Evolutionary conservation across 2,329 filamentous ascomycete species (phyloP).

Genomic region (Colletotrichum melonis): DNA sequence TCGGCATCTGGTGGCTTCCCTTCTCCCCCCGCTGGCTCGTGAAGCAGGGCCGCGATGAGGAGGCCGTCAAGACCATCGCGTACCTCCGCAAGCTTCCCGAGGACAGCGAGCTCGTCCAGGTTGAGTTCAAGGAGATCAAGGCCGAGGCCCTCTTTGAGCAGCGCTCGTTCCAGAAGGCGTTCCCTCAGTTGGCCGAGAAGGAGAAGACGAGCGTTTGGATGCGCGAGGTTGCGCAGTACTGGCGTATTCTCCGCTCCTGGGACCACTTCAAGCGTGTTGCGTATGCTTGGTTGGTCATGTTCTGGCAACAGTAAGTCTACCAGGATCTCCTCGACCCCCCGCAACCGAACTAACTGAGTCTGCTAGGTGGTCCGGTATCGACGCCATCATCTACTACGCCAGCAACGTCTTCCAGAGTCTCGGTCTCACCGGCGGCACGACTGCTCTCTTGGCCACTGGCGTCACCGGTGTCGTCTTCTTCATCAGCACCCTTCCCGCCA

Average conservation of each 20-base stretch:
- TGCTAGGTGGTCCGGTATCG: slow-evolving; percentile 38
- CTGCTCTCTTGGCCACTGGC: slow-evolving; percentile 69
- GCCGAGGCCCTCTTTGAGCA: slow-evolving; percentile 56
- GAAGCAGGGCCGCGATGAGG: slow-evolving; percentile 46
- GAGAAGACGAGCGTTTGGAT: slow-evolving; percentile 52
- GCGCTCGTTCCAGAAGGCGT: slow-evolving; percentile 54
- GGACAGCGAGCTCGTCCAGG: slow-evolving; percentile 69
- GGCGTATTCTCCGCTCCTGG: slow-evolving; percentile 56
- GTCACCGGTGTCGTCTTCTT: slow-evolving; percentile 69
- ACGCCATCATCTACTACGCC: slow-evolving; percentile 58
- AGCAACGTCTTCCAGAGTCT: slow-evolving; percentile 73
- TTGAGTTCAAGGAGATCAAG: slow-evolving; percentile 56
- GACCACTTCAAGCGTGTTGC: slow-evolving; percentile 61
- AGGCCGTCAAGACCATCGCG: slow-evolving; percentile 59
- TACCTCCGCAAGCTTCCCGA: slow-evolving; percentile 70
- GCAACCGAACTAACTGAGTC: background rate
- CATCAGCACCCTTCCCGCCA: slow-evolving; percentile 46
- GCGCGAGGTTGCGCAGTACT: slow-evolving; percentile 61
- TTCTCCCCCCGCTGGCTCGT: slow-evolving; percentile 53
- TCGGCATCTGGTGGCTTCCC: slow-evolving; percentile 51
- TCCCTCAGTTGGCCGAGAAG: slow-evolving; percentile 55
- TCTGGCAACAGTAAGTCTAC: slow-evolving; percentile 58
- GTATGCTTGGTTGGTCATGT: slow-evolving; percentile 57
- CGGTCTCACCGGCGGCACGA: slow-evolving; percentile 69
- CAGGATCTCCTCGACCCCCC: no score